A percentile compares a stretch with the other conserved stretches of the same genome.
phyloP scores from a whole-genome alignment of 306 rosid genomes.

The Begonia fuchsioides region DNA sequence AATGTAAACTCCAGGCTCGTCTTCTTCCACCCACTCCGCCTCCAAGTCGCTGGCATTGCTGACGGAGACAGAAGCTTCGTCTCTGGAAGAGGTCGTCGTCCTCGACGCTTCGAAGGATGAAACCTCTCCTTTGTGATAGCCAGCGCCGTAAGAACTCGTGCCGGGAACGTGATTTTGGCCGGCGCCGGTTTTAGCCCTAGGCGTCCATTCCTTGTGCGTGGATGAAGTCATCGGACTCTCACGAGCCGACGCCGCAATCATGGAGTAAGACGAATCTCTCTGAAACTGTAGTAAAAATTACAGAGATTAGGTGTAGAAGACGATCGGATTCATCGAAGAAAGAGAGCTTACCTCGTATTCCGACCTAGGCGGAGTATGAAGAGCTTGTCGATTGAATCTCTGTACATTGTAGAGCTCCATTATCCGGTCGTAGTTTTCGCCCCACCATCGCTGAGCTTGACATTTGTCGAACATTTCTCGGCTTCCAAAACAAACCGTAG shows the following conservation, averaged over 20 bases:
- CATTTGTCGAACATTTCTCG: conserved; percentile 78
- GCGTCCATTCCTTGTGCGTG: conserved; percentile 8
- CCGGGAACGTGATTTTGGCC: conserved; percentile 25
- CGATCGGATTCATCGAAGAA: too few relatives aligned
- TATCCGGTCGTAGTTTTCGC: conserved; percentile 78
- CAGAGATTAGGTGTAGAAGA: too few relatives aligned
- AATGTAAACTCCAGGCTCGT: conserved; percentile 75
- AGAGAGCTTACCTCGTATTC: conserved; percentile 63
- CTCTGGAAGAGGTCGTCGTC: conserved; percentile 64
- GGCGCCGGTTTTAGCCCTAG: conserved; percentile 19
- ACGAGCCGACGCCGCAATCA: conserved; percentile 24
- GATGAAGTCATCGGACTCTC: conserved; percentile 38
- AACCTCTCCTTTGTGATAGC: conserved; percentile 18
- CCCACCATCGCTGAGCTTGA: conserved; percentile 98
- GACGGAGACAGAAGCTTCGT: conserved; percentile 51
- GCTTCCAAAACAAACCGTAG: conserved; percentile 33
- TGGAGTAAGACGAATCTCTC: conserved; percentile 47
- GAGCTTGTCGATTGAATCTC: conserved; percentile 61
- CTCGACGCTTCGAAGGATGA: conserved; percentile 32
- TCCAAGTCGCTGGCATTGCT: conserved; percentile 70
- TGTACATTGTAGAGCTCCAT: conserved; percentile 85
- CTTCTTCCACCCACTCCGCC: conserved; percentile 80
- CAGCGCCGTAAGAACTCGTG: conserved; percentile 11
- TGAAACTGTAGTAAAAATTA: conserved; percentile 10
- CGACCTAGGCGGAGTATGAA: conserved; percentile 52